phyloP scores from a whole-genome alignment of 805 yeast genomes.

The Kockiozyma suomiensis region DNA sequence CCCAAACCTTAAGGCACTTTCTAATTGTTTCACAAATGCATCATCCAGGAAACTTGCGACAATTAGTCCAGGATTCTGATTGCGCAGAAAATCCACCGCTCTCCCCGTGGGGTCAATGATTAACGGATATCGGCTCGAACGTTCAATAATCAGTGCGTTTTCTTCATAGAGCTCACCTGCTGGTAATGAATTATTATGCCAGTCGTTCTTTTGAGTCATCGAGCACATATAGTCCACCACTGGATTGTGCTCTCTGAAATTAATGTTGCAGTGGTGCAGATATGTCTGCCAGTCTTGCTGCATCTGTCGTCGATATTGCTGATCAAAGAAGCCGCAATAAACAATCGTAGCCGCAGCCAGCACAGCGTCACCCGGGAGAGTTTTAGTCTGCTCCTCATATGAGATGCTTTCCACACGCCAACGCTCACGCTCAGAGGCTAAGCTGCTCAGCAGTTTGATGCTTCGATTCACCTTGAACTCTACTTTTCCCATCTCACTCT shows the following conservation, averaged over 20 bases:
- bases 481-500: constrained; percentile 66
- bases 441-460: constrained; percentile 58
- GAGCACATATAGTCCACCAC: constrained; percentile 47
- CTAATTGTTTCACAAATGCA: constrained; percentile 66
- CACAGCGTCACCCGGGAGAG: constrained; percentile 65
- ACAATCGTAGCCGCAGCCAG: constrained; percentile 63
- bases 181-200: constrained; percentile 59
- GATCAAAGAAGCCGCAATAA: constrained; percentile 64
- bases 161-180: constrained; percentile 64
- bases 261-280: constrained; percentile 46
- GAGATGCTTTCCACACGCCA: constrained; percentile 67
- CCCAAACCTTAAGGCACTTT: constrained; percentile 83
- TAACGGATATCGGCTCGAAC: constrained; percentile 51
- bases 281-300: constrained; percentile 45
- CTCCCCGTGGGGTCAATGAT: constrained; percentile 73
- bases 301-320: constrained; percentile 48
- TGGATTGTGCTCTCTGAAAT: constrained; percentile 45
- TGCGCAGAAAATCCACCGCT: constrained; percentile 48
- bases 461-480: constrained; percentile 65
- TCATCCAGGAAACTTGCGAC: constrained; percentile 73
- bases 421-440: constrained; percentile 67
- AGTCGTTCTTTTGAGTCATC: constrained; percentile 48
- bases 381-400: constrained; percentile 51
- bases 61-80: constrained; percentile 38
- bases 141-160: constrained; percentile 58